Conservation (phyloP, 495 filamentous ascomycete species). For the Barbatosphaeria neglecta region DNA sequence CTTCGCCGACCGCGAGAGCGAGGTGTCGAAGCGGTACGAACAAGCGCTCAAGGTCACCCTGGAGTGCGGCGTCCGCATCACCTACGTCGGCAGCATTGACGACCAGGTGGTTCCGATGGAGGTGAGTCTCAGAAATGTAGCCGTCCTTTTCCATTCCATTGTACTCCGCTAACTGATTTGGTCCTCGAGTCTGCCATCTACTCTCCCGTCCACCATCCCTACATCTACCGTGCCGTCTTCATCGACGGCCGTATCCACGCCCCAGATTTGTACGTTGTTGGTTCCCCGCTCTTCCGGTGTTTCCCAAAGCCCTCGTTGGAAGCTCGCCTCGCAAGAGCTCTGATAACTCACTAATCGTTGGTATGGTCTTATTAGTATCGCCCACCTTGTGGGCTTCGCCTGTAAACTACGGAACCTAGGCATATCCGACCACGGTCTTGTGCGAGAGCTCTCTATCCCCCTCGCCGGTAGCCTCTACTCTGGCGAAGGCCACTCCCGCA, state of each 20-base stretch:
- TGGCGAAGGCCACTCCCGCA: slow-evolving; percentile 83
- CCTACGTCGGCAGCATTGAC: slow-evolving; percentile 85
- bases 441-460: slow-evolving; percentile 78
- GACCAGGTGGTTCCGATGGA: slow-evolving; percentile 92
- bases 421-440: slow-evolving; percentile 81
- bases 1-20: slow-evolving; percentile 67
- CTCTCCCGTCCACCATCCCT: slow-evolving; percentile 70
- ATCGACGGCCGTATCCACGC: slow-evolving; percentile 88
- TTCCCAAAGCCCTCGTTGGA: too few species aligned
- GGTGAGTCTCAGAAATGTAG: too few species aligned
- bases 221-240: slow-evolving; percentile 87
- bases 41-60: slow-evolving; percentile 60
- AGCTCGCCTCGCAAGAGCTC: neutral
- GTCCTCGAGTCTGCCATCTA: slow-evolving; percentile 66
- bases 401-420: slow-evolving; percentile 89
- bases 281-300: neutral
- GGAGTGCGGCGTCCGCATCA: slow-evolving; percentile 66
- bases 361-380: slow-evolving; percentile 43
- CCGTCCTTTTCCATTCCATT: too few species aligned
- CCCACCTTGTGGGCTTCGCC: slow-evolving; percentile 84
- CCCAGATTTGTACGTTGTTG: slow-evolving; percentile 67
- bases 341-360: slow-evolving; percentile 4
- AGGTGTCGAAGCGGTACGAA: slow-evolving; percentile 72
- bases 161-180: slow-evolving; percentile 3
- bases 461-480: slow-evolving; percentile 84